phyloP scores from a whole-genome alignment of 208 protist species.

The Trypanosoma caninum region DNA sequence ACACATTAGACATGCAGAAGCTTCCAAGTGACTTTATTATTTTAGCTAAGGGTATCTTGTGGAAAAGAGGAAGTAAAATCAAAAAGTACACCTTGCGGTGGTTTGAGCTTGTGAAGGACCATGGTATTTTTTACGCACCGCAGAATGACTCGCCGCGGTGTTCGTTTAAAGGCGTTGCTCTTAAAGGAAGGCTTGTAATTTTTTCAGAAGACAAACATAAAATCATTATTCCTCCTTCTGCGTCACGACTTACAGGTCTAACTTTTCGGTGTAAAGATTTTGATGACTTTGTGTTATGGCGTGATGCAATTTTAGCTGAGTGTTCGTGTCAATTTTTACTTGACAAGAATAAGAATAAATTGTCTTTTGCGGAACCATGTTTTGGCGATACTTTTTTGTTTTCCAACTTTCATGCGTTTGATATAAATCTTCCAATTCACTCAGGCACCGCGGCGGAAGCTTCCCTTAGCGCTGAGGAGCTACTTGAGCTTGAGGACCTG shows the following conservation, averaged over 20 bases:
- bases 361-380: background rate
- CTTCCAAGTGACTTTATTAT: background rate
- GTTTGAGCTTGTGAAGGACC: slow-evolving; percentile 17
- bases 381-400: background rate
- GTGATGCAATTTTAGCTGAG: slow-evolving; percentile 11
- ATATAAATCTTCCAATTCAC: background rate
- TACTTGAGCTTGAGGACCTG: slow-evolving; percentile 20
- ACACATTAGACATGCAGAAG: background rate
- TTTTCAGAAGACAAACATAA: slow-evolving; percentile 11
- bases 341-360: background rate
- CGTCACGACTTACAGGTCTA: background rate
- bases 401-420: background rate
- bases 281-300: slow-evolving; percentile 17
- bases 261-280: background rate
- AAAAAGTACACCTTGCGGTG: slow-evolving; percentile 7
- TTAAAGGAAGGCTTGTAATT: slow-evolving; percentile 4
- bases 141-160: slow-evolving; percentile 2
- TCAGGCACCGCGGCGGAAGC: background rate
- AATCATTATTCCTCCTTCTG: slow-evolving; percentile 8
- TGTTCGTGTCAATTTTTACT: background rate
- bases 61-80: slow-evolving; percentile 9
- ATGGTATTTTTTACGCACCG: slow-evolving; percentile 10
- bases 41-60: slow-evolving; percentile 11
- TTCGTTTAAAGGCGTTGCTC: slow-evolving; percentile 6
- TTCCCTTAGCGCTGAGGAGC: slow-evolving; percentile 2